A percentile compares a stretch with the other conserved stretches of the same genome.
phyloP scores from a whole-genome alignment of 306 rosid species.

The Inga oerstediana region DNA sequence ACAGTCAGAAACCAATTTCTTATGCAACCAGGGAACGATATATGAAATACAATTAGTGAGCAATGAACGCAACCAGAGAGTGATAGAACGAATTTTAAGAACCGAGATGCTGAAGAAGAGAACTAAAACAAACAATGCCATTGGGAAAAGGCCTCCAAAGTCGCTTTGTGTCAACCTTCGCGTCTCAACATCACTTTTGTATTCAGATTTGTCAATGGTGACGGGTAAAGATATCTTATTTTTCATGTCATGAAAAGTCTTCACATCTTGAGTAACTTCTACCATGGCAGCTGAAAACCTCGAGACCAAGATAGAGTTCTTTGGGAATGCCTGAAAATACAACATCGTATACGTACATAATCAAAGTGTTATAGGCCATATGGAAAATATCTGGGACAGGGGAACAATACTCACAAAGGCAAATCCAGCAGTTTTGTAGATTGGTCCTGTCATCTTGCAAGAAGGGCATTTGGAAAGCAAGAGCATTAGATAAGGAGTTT shows the following conservation, averaged over 20 bases:
- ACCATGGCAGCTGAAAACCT: conserved; percentile 44
- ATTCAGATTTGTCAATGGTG: background rate
- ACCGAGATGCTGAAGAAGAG: background rate
- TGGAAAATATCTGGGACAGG: too few relatives aligned
- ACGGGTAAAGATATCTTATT: background rate
- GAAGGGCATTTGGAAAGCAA: conserved; percentile 35
- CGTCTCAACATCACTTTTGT: background rate
- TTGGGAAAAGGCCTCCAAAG: background rate
- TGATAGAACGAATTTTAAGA: background rate
- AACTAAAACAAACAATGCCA: background rate
- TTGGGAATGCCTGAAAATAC: conserved; percentile 37
- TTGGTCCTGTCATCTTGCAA: conserved; percentile 36
- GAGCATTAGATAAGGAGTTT: conserved; percentile 39
- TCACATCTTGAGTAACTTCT: too few relatives aligned
- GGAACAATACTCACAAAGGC: conserved; percentile 41
- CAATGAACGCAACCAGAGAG: too few relatives aligned
- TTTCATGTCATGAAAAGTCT: background rate
- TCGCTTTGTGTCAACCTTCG: background rate
- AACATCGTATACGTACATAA: background rate
- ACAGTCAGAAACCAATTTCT: too few relatives aligned
- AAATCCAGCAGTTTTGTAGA: conserved; percentile 40
- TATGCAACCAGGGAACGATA: too few relatives aligned
- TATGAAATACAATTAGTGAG: too few relatives aligned
- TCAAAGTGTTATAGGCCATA: too few relatives aligned
- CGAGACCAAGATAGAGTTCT: conserved; percentile 38